A percentile compares a stretch with the other conserved stretches of the same genome.
Evolutionary conservation across 192 early-diverging fungal species (phyloP).

Genomic region (Podila minutissima): DNA sequence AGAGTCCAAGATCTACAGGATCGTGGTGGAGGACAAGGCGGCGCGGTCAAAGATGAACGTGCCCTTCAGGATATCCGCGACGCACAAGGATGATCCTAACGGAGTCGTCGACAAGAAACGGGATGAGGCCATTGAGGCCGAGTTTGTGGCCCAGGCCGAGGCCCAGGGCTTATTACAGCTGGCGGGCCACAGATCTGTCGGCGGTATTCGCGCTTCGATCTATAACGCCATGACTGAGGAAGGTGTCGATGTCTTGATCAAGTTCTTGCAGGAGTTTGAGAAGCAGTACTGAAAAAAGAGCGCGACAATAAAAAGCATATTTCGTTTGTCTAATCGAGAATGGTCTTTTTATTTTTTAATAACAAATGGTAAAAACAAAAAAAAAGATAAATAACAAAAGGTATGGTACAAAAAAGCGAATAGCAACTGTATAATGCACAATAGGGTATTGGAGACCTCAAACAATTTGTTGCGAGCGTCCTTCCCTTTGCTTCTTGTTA

Average conservation of each 20-base stretch:
- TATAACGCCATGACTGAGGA: constrained; percentile 95
- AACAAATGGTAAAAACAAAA: background rate
- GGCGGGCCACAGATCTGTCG: constrained; percentile 94
- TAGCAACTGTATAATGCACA: too few species aligned
- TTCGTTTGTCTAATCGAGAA: background rate
- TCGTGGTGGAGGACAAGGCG: constrained; percentile 67
- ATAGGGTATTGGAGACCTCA: too few species aligned
- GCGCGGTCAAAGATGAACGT: constrained; percentile 91
- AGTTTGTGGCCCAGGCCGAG: constrained; percentile 86
- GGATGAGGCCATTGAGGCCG: constrained; percentile 76
- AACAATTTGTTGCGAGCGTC: too few species aligned
- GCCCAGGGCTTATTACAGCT: constrained; percentile 85
- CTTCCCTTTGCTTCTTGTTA: too few species aligned
- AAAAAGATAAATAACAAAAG: constrained; percentile 4
- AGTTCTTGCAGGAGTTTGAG: constrained; percentile 89
- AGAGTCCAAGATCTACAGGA: constrained; percentile 73
- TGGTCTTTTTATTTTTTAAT: constrained; percentile 5
- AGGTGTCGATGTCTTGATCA: constrained; percentile 80
- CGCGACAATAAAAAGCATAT: too few species aligned
- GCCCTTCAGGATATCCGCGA: constrained; percentile 76
- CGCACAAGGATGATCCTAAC: constrained; percentile 20
- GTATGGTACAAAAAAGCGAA: background rate
- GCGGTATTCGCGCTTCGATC: constrained; percentile 92
- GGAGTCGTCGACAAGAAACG: constrained; percentile 14
- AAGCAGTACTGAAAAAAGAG: constrained; percentile 32